A percentile compares a stretch with the other conserved stretches of the same genome.
These are phyloP conservation scores for Fusarium citri DNA, from an alignment of 2,329 filamentous ascomycete genomes.

Conservation along the genomic window DNA sequence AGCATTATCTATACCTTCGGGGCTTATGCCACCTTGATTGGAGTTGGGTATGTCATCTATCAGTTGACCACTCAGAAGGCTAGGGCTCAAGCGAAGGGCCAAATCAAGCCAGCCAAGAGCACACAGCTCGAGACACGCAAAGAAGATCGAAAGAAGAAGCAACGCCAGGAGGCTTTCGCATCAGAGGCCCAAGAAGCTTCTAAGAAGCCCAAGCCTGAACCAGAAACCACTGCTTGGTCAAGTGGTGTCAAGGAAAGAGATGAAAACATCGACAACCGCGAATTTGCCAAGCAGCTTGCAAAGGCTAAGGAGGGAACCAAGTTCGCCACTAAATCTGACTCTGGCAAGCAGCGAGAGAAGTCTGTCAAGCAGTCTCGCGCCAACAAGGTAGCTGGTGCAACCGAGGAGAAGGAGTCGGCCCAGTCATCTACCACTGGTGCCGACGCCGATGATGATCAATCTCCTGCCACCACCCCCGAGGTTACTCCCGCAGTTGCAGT, in stretches of 20 bases:
- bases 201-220: conserved; percentile 54
- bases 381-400: conserved; percentile 61
- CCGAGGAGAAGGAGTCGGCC: conserved; percentile 58
- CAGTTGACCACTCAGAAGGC: conserved; percentile 51
- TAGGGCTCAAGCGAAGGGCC: conserved; percentile 47
- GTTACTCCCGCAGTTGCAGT: conserved; percentile 65
- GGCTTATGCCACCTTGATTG: conserved; percentile 54
- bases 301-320: conserved; percentile 77
- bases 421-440: conserved; percentile 75
- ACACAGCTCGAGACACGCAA: conserved; percentile 52
- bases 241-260: conserved; percentile 49
- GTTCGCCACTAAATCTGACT: conserved; percentile 64
- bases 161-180: conserved; percentile 57
- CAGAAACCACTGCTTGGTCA: conserved; percentile 46
- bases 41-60: conserved; percentile 52
- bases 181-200: conserved; percentile 51
- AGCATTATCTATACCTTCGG: conserved; percentile 52
- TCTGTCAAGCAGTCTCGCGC: conserved; percentile 77
- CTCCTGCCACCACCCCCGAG: conserved; percentile 74
- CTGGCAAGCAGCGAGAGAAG: conserved; percentile 73
- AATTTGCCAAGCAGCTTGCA: conserved; percentile 80
- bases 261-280: conserved; percentile 74
- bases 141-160: conserved; percentile 60
- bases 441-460: conserved; percentile 85
- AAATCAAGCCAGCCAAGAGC: conserved; percentile 48